These are phyloP conservation scores for Bidens hawaiensis DNA, from an alignment of 140 eudicot species.

Conservation along the genomic window DNA sequence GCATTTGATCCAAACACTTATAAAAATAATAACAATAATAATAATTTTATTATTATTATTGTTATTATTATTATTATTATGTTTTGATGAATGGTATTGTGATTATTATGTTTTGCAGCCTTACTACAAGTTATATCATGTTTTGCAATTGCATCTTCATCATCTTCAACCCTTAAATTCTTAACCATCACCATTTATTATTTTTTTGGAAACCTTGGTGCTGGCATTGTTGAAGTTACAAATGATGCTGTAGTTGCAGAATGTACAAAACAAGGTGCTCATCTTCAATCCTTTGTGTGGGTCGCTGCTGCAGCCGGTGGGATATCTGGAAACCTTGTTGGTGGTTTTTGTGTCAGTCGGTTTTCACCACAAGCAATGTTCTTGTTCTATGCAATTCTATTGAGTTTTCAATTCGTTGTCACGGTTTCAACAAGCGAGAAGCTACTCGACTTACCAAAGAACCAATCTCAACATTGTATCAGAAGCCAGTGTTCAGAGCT, in stretches of 20 bases:
- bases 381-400: constrained; percentile 45
- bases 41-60: background rate
- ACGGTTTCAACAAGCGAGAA: too few relatives aligned
- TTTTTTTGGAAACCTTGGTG: constrained; percentile 74
- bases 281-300: constrained; percentile 86
- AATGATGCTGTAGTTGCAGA: constrained; percentile 96
- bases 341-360: constrained; percentile 47
- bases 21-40: too few relatives aligned
- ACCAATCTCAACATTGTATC: constrained; percentile 34
- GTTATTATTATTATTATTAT: too few relatives aligned
- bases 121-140: constrained; percentile 78
- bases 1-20: too few relatives aligned
- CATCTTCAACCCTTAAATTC: constrained; percentile 63
- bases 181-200: constrained; percentile 51
- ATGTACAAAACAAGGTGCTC: constrained; percentile 41
- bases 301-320: constrained; percentile 74
- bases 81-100: background rate
- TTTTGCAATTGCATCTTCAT: constrained; percentile 60
- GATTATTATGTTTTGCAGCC: constrained; percentile 50
- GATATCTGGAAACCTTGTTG: constrained; percentile 62
- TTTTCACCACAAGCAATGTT: constrained; percentile 57
- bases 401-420: constrained; percentile 48
- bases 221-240: constrained; percentile 98
- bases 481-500: constrained; percentile 55
- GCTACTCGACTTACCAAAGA: constrained; percentile 64